Conservation (phyloP, 1,139 yeast genomes). For the Debaryomyces nepalensis region DNA sequence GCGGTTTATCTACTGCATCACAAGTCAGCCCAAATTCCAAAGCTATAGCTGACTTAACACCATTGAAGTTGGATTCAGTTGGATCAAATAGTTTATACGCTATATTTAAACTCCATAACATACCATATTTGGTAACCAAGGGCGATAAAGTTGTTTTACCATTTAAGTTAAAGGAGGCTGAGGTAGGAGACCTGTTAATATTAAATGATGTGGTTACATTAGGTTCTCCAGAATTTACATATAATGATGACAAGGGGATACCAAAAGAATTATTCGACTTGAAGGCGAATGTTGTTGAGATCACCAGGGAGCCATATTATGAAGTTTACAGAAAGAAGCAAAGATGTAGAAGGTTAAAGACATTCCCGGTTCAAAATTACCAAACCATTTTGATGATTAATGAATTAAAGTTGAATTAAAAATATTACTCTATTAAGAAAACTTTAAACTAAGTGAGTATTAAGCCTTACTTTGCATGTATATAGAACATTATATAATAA, state of each 20-base stretch:
- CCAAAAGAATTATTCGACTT: slow-evolving; percentile 54
- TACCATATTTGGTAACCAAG: slow-evolving; percentile 86
- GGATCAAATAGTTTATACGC: slow-evolving; percentile 68
- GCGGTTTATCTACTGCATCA: slow-evolving; percentile 7
- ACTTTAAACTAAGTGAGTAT: background rate
- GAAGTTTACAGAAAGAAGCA: slow-evolving; percentile 64
- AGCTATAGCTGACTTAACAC: slow-evolving; percentile 26
- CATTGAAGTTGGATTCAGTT: slow-evolving; percentile 67
- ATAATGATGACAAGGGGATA: slow-evolving; percentile 41
- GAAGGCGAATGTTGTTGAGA: slow-evolving; percentile 81
- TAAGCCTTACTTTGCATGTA: slow-evolving; percentile 14
- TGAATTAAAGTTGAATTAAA: slow-evolving; percentile 59
- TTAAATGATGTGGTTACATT: slow-evolving; percentile 78
- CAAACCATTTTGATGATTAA: slow-evolving; percentile 81
- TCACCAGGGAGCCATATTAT: slow-evolving; percentile 81
- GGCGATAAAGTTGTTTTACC: slow-evolving; percentile 88
- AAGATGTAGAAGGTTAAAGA: slow-evolving; percentile 84
- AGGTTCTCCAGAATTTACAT: slow-evolving; percentile 85
- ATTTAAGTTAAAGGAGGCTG: slow-evolving; percentile 70
- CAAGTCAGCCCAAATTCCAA: background rate
- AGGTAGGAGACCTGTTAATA: slow-evolving; percentile 77
- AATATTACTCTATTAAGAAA: slow-evolving; percentile 4
- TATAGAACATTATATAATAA: slow-evolving; percentile 10
- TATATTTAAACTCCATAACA: slow-evolving; percentile 76
- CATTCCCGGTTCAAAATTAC: slow-evolving; percentile 75